Evolutionary conservation across 1,284 basidiomycete genomes (phyloP), one percentile per base, ranked within the genome.

Genomic region (Melampsora abietis-canadensis): DNA sequence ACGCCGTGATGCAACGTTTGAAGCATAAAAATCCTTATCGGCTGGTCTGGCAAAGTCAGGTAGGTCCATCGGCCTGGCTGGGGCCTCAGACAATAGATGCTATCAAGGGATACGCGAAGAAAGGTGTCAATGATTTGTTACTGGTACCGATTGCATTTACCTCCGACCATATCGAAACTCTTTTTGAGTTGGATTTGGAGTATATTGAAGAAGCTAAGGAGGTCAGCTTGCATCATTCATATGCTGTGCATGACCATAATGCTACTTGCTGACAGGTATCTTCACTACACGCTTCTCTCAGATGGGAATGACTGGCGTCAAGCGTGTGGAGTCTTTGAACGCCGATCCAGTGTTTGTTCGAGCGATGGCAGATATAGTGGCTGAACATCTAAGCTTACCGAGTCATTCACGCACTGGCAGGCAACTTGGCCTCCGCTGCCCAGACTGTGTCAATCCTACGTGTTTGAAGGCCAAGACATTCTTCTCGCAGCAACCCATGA

Each of bases 121-220:
- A 92, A 61, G 94, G 93, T 21, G 87, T 88, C 82, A 97, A 95
- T 83, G 88, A 87, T 78, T 88, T 89, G n/a, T 86, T 97, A 67
- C 85, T 96, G 44, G 88, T 99, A 1, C 96, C 96, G 0, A 94
- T 99, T 77, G 95, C 96, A 21, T 99, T 99, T 84, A 99, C 96
- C 21, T 93, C 90, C 81, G 96, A 99, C 84, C 96, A 98, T 83
- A 98, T 99, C 81, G 96, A 99, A 85, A 99, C 96, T 30, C 85
- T 99, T 62, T 98, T 91, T 82, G 96, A 98, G 84, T 86, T 98
- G 64, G 96, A 99, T 83, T 83, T 94, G 72, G 96, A 99, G 82
- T 94, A 98, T 79, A 87, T 87, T 76, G 90, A 90, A 83, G 95
- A 98, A 82, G 95, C 91, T 7, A 87, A 87, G 80, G 89, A 95